Conservation (phyloP, 2,329 filamentous ascomycete species). For the Fusarium humuli region DNA sequence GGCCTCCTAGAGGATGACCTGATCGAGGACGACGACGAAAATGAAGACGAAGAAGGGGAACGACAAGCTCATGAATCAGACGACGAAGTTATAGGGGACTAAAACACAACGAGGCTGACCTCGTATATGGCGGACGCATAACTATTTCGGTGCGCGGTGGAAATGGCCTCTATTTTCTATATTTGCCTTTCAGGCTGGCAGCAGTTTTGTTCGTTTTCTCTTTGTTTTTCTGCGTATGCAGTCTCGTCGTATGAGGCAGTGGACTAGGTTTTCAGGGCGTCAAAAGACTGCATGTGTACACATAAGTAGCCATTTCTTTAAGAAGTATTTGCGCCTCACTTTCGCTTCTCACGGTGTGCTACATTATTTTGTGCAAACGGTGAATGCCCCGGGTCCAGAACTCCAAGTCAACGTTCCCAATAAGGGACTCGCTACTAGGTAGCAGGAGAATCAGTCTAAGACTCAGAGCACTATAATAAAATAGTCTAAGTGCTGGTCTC, state of each 20-base stretch:
- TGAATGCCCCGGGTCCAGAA: neutral
- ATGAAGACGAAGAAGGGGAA: conserved; percentile 48
- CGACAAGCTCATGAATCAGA: conserved; percentile 54
- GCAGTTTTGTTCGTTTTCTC: conserved; percentile 9
- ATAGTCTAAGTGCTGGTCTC: neutral
- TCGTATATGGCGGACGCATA: conserved; percentile 26
- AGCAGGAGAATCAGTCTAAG: neutral
- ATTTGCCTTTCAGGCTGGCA: conserved; percentile 12
- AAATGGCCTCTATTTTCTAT: conserved; percentile 23
- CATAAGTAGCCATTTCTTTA: conserved; percentile 17
- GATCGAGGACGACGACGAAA: conserved; percentile 53
- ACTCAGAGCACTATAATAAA: neutral
- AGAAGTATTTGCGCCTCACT: conserved; percentile 10
- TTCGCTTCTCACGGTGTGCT: neutral
- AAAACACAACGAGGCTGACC: conserved; percentile 29
- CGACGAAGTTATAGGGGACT: conserved; percentile 61
- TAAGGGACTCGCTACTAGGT: neutral
- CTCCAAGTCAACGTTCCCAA: neutral
- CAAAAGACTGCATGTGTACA: conserved; percentile 32
- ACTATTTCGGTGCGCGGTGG: conserved; percentile 23
- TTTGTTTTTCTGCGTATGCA: conserved; percentile 35
- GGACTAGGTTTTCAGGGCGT: conserved; percentile 31
- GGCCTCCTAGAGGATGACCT: conserved; percentile 67
- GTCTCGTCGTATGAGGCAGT: conserved; percentile 30
- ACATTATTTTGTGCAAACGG: conserved; percentile 6